Evolutionary conservation across 116 monocot species (phyloP).

Genomic region (Cymodocea nodosa): DNA sequence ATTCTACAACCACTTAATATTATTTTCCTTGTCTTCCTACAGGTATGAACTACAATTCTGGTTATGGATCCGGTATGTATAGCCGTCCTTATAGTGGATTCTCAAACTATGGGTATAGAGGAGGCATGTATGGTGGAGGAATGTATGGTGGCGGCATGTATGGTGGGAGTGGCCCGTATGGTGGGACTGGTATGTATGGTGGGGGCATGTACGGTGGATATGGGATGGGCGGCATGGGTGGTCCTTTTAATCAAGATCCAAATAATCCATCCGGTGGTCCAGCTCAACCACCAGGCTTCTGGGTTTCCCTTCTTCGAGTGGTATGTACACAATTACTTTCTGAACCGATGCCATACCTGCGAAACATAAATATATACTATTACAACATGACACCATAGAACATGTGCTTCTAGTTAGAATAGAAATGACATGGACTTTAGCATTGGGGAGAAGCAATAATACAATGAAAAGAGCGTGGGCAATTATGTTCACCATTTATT

Average conservation of each 20-base stretch:
- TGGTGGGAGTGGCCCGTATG: slow-evolving; percentile 32
- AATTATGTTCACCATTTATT: too few relatives aligned
- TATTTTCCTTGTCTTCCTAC: too few relatives aligned
- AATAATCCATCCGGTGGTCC: slow-evolving; percentile 35
- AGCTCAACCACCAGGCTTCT: slow-evolving; percentile 40
- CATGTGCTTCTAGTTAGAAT: too few relatives aligned
- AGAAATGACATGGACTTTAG: too few relatives aligned
- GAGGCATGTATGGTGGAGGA: slow-evolving; percentile 32
- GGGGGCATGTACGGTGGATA: slow-evolving; percentile 29
- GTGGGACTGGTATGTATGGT: slow-evolving; percentile 21
- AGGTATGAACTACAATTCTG: slow-evolving; percentile 34
- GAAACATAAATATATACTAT: too few relatives aligned
- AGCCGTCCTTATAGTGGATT: slow-evolving; percentile 12
- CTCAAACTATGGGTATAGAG: background rate
- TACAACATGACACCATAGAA: too few relatives aligned
- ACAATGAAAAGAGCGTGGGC: too few relatives aligned
- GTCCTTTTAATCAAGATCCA: slow-evolving; percentile 36
- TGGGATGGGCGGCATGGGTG: slow-evolving; percentile 36
- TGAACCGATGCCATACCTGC: too few relatives aligned
- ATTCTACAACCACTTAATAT: too few relatives aligned
- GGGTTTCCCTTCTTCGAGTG: slow-evolving; percentile 52
- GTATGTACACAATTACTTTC: slow-evolving; percentile 13
- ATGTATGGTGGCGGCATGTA: slow-evolving; percentile 38
- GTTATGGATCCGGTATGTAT: slow-evolving; percentile 18
- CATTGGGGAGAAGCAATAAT: too few relatives aligned